Evolutionary conservation across 176 grass and related monocot genomes (phyloP).

Genomic region (Luzula sylvatica): DNA sequence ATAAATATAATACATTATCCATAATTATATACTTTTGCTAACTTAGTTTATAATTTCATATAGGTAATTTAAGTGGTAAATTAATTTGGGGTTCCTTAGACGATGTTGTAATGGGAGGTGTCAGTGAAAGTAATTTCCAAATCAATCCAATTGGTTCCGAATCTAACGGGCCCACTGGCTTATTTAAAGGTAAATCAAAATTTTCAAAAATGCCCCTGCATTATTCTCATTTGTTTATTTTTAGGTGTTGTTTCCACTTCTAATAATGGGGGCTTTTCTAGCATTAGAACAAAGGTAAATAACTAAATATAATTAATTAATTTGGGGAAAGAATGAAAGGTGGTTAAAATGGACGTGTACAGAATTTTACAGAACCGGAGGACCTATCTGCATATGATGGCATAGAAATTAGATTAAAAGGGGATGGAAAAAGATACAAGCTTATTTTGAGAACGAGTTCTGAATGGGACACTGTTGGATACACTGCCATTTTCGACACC

Average conservation of each 20-base stretch:
- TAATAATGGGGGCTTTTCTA: conserved; percentile 95
- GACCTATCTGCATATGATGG: conserved; percentile 89
- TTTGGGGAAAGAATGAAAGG: not conserved
- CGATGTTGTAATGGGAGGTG: conserved; percentile 96
- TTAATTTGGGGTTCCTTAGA: conserved; percentile 84
- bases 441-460: conserved; percentile 74
- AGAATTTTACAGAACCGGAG: conserved; percentile 82
- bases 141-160: conserved; percentile 74
- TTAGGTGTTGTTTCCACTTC: conserved; percentile 81
- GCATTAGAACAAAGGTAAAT: conserved; percentile 96
- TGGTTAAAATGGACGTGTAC: conserved; percentile 6
- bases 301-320: conserved; percentile 13
- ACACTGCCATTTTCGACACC: conserved; percentile 81
- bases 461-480: conserved; percentile 88
- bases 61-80: conserved; percentile 56
- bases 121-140: conserved; percentile 88
- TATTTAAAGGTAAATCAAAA: conserved; percentile 99
- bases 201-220: too few species aligned
- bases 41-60: conserved; percentile 2
- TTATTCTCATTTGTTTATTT: conserved; percentile 14
- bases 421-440: conserved; percentile 76
- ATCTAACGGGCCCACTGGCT: conserved; percentile 67
- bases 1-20: too few species aligned
- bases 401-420: conserved; percentile 83
- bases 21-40: not conserved